These are phyloP conservation scores for Kazachstania viticola DNA, from an alignment of 805 yeast species.

Conservation along the genomic window DNA sequence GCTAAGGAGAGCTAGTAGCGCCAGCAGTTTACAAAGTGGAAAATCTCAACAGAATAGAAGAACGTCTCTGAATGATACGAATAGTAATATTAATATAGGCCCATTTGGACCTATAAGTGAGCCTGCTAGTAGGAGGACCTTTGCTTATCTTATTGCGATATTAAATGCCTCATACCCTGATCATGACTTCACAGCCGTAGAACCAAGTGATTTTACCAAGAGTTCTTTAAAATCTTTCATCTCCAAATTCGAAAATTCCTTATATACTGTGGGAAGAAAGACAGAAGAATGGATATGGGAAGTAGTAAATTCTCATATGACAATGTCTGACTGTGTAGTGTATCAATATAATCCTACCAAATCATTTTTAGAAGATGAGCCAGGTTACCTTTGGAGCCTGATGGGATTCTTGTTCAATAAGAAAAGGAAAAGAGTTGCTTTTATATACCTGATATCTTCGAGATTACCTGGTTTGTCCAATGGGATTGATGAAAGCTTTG, in stretches of 20 bases:
- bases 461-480: slow-evolving; percentile 30
- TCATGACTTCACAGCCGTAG: slow-evolving; percentile 81
- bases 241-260: slow-evolving; percentile 63
- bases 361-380: slow-evolving; percentile 29
- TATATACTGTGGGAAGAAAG: slow-evolving; percentile 52
- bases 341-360: slow-evolving; percentile 43
- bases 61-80: slow-evolving; percentile 19
- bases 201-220: slow-evolving; percentile 66
- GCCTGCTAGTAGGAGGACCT: slow-evolving; percentile 76
- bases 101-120: slow-evolving; percentile 92
- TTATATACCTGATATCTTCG: slow-evolving; percentile 56
- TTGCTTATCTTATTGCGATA: slow-evolving; percentile 83
- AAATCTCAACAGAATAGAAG: slow-evolving; percentile 12
- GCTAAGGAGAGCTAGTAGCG: slow-evolving; percentile 19
- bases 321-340: slow-evolving; percentile 40
- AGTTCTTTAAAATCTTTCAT: slow-evolving; percentile 38
- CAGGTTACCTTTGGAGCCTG: slow-evolving; percentile 34
- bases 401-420: slow-evolving; percentile 91
- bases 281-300: slow-evolving; percentile 77
- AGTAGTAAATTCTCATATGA: slow-evolving; percentile 72
- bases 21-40: slow-evolving; percentile 13
- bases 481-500: slow-evolving; percentile 30
- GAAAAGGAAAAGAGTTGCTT: slow-evolving; percentile 83
- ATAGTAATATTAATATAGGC: slow-evolving; percentile 27
- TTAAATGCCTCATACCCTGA: slow-evolving; percentile 91